Base-by-base conservation (phyloP, 2,329 filamentous ascomycete genomes). In the Colletotrichum trifolii region DNA sequence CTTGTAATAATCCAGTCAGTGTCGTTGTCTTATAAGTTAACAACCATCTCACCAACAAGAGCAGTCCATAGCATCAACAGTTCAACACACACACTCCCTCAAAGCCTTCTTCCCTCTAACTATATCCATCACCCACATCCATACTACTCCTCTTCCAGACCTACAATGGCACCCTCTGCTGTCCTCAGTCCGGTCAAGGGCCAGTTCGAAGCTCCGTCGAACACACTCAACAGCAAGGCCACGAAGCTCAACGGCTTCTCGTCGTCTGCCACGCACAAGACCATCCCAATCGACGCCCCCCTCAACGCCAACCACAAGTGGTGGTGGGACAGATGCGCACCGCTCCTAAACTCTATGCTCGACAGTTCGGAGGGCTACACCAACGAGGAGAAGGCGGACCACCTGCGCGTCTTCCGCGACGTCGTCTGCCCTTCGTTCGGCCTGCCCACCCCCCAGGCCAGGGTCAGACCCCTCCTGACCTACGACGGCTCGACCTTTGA, bases 381-480 rank as follows among this genome's bases (percentile, higher is more conserved):
- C 4, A 9, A 55, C 8, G 56, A 60, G 35, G 61, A 64, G 38
- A 64, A 60, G 38, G 56, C 43, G 39, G 61, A 64, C 34, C 61
- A 64, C 49, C n/a, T 64, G 17, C 61, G 61, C 43, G 61, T 64
- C 34, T 60, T 64, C 34, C 61, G 61, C 33, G 61, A 60, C 58
- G 61, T 64, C n/a, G 61, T 64, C 6, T 56, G 60, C 15, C 61
- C 61, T 47, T 64, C 61, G 1, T 64, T 60, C 50, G 61, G 61
- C 6, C 11, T 35, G 5, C 61, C 56, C 11, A 64, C 61, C 8
- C 56, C 61, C 6, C 36, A 54, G 9, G 61, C 61, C 4, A 54
- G 50, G 34, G 56, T 60, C 12, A 46, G 34, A 10, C 61, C 61
- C 6, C 56, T 64, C 8, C 48, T 64, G 12, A 64, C 61, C 5